Conservation (phyloP, 163 green algal species). For the Prototheca cutis region DNA sequence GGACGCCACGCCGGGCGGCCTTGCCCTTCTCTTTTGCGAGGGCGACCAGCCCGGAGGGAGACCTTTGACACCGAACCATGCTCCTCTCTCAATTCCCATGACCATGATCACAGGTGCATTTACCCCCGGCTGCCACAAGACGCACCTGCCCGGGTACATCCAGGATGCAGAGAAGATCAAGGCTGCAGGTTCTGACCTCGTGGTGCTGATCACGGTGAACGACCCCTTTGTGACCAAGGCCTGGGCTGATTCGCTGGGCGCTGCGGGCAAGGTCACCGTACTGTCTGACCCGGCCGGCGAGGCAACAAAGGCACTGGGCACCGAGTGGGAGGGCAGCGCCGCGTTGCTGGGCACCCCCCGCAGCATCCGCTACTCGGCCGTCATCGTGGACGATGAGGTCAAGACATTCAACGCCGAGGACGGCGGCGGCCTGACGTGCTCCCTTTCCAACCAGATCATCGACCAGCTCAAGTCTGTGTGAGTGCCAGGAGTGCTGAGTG, state of each 20-base stretch:
- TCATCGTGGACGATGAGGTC: constrained; percentile 26
- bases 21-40: too few species aligned
- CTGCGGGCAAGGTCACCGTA: constrained; percentile 33
- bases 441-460: constrained; percentile 25
- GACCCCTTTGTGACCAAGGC: constrained; percentile 93
- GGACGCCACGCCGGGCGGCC: too few species aligned
- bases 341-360: constrained; percentile 23
- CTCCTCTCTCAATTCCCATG: too few species aligned
- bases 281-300: constrained; percentile 33
- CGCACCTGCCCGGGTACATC: constrained; percentile 41
- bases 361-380: constrained; percentile 26
- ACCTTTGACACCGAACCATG: too few species aligned
- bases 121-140: constrained; percentile 36
- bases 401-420: constrained; percentile 34
- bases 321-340: constrained; percentile 23
- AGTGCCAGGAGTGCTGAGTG: constrained; percentile 1
- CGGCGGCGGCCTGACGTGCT: constrained; percentile 21
- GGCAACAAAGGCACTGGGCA: constrained; percentile 32
- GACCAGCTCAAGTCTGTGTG: constrained; percentile 25
- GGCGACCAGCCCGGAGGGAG: too few species aligned
- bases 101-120: constrained; percentile 12
- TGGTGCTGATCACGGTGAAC: constrained; percentile 66
- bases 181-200: constrained; percentile 30
- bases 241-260: constrained; percentile 63
- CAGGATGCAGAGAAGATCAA: constrained; percentile 35